Percentiles rank a stretch among this genome's conserved stretches.
phyloP scores from a whole-genome alignment of 352 stramenopile genomes.

The Pythium rishiriense region DNA sequence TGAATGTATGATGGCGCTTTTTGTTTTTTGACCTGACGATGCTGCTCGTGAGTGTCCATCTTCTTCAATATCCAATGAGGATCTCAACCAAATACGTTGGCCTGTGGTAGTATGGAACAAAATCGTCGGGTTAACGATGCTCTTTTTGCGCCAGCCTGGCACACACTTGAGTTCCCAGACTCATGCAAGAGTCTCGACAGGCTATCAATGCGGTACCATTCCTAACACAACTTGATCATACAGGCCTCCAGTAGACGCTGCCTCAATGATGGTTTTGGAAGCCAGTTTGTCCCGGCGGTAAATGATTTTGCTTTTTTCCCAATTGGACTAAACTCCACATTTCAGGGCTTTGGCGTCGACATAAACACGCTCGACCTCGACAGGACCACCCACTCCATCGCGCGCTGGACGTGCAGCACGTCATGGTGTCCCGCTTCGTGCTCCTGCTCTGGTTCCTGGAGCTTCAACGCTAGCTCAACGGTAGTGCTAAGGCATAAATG shows the following conservation, averaged over 20 bases:
- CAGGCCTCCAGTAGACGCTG: no score
- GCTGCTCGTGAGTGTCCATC: neutral
- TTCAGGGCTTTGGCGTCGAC: conserved; percentile 53
- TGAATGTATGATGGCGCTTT: no score
- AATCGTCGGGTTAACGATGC: neutral
- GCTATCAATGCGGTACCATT: neutral
- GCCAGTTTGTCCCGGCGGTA: neutral
- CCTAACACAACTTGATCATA: neutral
- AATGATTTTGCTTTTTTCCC: conserved; percentile 37
- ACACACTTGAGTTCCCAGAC: neutral
- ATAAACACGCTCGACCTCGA: conserved; percentile 42
- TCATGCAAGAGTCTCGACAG: neutral
- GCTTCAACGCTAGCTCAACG: conserved; percentile 28
- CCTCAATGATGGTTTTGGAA: no score
- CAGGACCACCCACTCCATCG: conserved; percentile 52
- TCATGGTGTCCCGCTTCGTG: conserved; percentile 33
- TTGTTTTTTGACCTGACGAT: neutral
- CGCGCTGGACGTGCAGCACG: conserved; percentile 43
- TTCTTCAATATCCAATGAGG: neutral
- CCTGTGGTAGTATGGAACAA: neutral
- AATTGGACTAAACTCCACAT: conserved; percentile 50
- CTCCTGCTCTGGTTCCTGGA: conserved; percentile 48
- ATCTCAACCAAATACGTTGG: no score
- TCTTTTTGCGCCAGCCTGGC: neutral
- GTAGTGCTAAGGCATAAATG: conserved; percentile 36